phyloP scores from a whole-genome alignment of 2,329 filamentous ascomycete species.

The Claviceps paspali region DNA sequence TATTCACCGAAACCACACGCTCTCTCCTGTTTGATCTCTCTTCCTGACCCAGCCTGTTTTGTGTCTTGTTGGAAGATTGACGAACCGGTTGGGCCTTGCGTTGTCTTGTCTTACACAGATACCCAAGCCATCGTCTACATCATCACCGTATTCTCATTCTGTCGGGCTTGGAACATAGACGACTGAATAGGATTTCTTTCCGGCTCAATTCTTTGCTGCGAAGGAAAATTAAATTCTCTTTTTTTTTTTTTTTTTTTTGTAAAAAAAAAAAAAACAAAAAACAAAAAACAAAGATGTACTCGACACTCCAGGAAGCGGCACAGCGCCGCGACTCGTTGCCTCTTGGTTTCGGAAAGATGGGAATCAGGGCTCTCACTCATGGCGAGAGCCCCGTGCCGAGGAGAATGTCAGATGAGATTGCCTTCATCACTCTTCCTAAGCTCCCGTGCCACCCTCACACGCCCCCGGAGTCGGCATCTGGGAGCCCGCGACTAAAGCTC shows the following conservation, averaged over 20 bases:
- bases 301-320: constrained; percentile 6
- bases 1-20: too few relatives aligned
- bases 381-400: constrained; percentile 8
- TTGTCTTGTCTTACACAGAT: too few relatives aligned
- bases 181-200: too few relatives aligned
- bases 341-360: constrained; percentile 9
- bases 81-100: too few relatives aligned
- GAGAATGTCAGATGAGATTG: constrained; percentile 10
- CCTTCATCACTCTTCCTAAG: constrained; percentile 8
- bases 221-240: neutral
- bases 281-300: constrained; percentile 7
- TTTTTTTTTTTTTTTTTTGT: neutral
- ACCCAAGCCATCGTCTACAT: too few relatives aligned
- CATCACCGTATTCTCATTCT: neutral
- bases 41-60: neutral
- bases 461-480: constrained; percentile 18
- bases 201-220: too few relatives aligned
- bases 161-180: neutral
- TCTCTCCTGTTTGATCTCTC: too few relatives aligned
- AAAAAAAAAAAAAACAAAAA: too few relatives aligned
- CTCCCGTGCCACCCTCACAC: constrained; percentile 12
- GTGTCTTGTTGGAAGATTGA: too few relatives aligned
- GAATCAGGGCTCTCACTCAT: constrained; percentile 10
- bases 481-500: constrained; percentile 19
- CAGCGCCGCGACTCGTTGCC: constrained; percentile 8